Evolutionary conservation across 108 stramenopile genomes (phyloP).

Genomic region (Nitzschia palea): DNA sequence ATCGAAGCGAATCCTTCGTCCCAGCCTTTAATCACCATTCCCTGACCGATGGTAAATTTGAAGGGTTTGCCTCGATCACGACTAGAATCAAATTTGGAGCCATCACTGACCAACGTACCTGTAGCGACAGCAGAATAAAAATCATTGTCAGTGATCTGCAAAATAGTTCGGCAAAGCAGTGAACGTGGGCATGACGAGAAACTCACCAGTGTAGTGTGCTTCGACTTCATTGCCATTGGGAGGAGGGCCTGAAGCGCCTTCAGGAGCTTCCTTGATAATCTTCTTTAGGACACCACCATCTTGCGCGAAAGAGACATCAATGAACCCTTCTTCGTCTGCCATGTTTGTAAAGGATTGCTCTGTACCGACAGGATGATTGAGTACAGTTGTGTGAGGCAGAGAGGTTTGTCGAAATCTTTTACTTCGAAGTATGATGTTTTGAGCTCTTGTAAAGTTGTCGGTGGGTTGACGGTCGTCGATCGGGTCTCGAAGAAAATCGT

Average conservation of each 20-base stretch:
- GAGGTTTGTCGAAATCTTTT: too few species aligned
- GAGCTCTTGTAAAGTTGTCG: too few species aligned
- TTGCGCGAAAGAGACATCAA: constrained; percentile 83
- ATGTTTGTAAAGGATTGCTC: constrained; percentile 6
- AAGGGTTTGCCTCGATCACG: constrained; percentile 90
- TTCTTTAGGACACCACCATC: constrained; percentile 91
- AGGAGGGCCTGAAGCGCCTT: constrained; percentile 75
- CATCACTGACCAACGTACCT: constrained; percentile 82
- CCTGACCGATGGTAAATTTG: constrained; percentile 92
- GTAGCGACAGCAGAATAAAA: not conserved
- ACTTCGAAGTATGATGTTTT: too few species aligned
- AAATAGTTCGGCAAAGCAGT: too few species aligned
- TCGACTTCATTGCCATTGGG: constrained; percentile 73
- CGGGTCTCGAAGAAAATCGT: not conserved
- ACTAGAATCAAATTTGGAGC: constrained; percentile 85
- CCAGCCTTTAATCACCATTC: constrained; percentile 96
- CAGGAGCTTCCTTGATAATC: constrained; percentile 71
- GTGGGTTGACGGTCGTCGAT: not conserved
- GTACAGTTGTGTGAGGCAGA: too few species aligned
- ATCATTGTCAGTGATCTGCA: too few species aligned
- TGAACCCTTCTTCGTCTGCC: constrained; percentile 41
- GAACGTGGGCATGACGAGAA: too few species aligned
- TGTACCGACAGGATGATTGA: too few species aligned
- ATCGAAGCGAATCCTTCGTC: constrained; percentile 91
- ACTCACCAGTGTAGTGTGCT: constrained; percentile 87